Evolutionary conservation across 495 filamentous ascomycete species (phyloP), one percentile per base, ranked within the genome.

Genomic region (Podospora appendiculata): DNA sequence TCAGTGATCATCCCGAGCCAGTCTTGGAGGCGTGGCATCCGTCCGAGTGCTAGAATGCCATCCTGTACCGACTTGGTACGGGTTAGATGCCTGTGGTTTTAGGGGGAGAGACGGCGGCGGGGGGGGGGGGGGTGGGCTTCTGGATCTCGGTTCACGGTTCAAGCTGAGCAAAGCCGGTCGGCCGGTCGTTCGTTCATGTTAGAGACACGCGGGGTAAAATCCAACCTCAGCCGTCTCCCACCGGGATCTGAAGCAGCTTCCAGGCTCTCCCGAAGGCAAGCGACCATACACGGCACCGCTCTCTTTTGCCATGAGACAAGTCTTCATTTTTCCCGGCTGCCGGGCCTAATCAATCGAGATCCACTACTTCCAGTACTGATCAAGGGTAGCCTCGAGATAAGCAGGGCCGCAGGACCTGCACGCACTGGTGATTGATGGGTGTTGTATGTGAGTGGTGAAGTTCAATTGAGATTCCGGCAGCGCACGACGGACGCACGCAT

Each of bases 181-280:
- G 25, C 5, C 25, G 25, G 25, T 25, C 25, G 2, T 25, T 19
- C 9, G 1, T 8, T 39, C 50, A 32, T 58, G 61, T 64, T 36
- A 53, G 51, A 61, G 61, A 64, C 39, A 19, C 58, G 50, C 61
- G 61, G 61, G 61, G 58, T 59, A 58, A 59, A 56, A 54, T 41
- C 14, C 17, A 25, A 42, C 52, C 47, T 58, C 55, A 33, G 19
- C 56, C 59, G 49, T 47, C 49, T 52, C 49, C 45, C 17, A 47
- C 48, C 35, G 45, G 45, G 40, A 55, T 45, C 56, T 61, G 52
- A 56, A n/a, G 53, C 55, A 54, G 49, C 51, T 42, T 25, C 14
- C 44, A 36, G 52, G 19, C 40, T 50, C 35, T n/a, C 33, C 18
- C 41, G 25, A 25, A 25, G 25, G 25, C 25, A 25, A 25, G 25